phyloP scores from a whole-genome alignment of 1,139 yeast species.

The Keqinozyma sinolaborantium region DNA sequence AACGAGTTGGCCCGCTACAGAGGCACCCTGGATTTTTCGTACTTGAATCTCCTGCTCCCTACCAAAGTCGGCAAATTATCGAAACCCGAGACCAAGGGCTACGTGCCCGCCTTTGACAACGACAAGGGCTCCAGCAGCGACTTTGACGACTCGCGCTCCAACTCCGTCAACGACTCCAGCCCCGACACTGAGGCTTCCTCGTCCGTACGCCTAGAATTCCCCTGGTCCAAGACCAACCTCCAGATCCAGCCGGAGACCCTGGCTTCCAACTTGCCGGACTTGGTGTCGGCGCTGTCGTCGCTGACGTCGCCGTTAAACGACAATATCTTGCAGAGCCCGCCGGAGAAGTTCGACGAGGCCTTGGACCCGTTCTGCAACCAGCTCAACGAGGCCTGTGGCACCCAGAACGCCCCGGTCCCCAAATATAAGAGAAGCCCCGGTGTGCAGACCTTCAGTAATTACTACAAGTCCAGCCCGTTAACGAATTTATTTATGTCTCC shows the following conservation, averaged over 20 bases:
- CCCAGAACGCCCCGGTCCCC: constrained; percentile 68
- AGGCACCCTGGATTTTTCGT: constrained; percentile 37
- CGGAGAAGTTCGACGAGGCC: constrained; percentile 36
- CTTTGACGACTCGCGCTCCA: constrained; percentile 10
- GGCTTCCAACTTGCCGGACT: constrained; percentile 26
- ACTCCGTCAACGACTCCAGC: constrained; percentile 15
- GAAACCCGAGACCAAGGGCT: constrained; percentile 13
- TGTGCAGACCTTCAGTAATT: constrained; percentile 7
- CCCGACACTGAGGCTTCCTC: constrained; percentile 20
- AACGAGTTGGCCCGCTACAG: constrained; percentile 66
- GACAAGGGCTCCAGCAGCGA: constrained; percentile 11
- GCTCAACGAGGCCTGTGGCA: constrained; percentile 81
- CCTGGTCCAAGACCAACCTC: constrained; percentile 31
- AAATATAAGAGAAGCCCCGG: constrained; percentile 23
- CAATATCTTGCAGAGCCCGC: constrained; percentile 23
- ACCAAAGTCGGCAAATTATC: constrained; percentile 30
- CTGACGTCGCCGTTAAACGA: constrained; percentile 41
- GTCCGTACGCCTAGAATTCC: constrained; percentile 25
- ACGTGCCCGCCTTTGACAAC: constrained; percentile 9
- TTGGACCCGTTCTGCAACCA: constrained; percentile 68
- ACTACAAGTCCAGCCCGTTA: constrained; percentile 2
- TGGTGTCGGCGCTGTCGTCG: constrained; percentile 32
- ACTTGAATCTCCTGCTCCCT: constrained; percentile 22
- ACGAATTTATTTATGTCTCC: neutral
- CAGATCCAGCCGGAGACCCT: constrained; percentile 2